These are phyloP conservation scores for Drosera capensis DNA, from an alignment of 148 eudicot species.

Conservation along the genomic window DNA sequence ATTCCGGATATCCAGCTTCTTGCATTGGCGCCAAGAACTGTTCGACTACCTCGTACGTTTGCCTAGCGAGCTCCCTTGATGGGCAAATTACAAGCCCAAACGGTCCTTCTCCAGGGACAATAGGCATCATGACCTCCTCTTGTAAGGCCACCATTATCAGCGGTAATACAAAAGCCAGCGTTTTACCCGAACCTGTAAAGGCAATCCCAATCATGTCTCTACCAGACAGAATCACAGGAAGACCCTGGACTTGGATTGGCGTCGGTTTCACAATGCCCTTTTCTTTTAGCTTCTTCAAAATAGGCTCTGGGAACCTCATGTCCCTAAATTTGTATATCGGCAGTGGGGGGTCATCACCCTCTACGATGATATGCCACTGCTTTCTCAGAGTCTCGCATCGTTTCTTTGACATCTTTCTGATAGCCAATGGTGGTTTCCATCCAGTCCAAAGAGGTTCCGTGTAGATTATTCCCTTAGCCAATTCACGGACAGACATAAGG, in stretches of 20 bases:
- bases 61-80: constrained; percentile 87
- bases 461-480: constrained; percentile 78
- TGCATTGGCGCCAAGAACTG: constrained; percentile 38
- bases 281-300: constrained; percentile 34
- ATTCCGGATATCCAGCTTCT: constrained; percentile 56
- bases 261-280: constrained; percentile 76
- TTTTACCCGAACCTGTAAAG: constrained; percentile 83
- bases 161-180: constrained; percentile 70
- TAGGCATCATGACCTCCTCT: constrained; percentile 82
- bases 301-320: constrained; percentile 65
- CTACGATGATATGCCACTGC: constrained; percentile 82
- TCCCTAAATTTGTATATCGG: constrained; percentile 83
- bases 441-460: constrained; percentile 64
- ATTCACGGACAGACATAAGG: constrained; percentile 71
- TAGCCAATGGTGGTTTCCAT: constrained; percentile 55
- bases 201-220: constrained; percentile 93
- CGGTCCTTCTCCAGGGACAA: constrained; percentile 72
- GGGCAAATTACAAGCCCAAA: constrained; percentile 78
- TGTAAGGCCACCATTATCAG: constrained; percentile 76
- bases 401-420: constrained; percentile 48
- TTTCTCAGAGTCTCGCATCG: constrained; percentile 44
- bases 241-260: constrained; percentile 78
- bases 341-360: constrained; percentile 71
- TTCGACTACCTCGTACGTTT: constrained; percentile 66
- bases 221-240: constrained; percentile 70